Evolutionary conservation across 2,329 filamentous ascomycete species (phyloP), one percentile per base, ranked within the genome.

Genomic region (Lasiodiplodia sp.): DNA sequence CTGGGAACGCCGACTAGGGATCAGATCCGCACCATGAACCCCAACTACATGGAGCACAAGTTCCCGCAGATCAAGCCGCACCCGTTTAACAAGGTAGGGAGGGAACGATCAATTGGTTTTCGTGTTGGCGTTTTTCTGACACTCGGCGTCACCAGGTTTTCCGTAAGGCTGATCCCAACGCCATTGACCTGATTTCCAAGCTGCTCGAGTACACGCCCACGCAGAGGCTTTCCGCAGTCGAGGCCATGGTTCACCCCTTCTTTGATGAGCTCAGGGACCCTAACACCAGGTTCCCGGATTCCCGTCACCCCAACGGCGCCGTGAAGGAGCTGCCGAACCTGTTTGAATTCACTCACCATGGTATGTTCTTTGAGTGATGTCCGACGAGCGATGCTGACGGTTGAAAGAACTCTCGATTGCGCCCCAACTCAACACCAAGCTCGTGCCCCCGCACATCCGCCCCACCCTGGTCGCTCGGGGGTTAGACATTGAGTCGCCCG

Each of bases 1-100:
- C 85, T 99, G 70, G 96, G 96, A 70, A 99, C 96, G 21, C 96
- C 96, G 21, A 98, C 96, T 44, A 89, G 96, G 72, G 96, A 99
- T 81, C 96, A 99, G 82, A 99, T 99, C 77, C 92, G 96, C 74
- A 99, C 96, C 73, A 99, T 99, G 96, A 99, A 99, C 83, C 96
- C 96, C 69, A 99, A 99, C 83, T 99, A 99, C 83, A 99, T 99
- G 96, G 96, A 99, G 84, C 96, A 99, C 85, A 98, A 98, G 85
- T 99, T 99, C 83, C 96, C 96, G 58, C 96, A 99, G 82, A 99
- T 99, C 85, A 99, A 99, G 86, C 96, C 96, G 69, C 96, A 99
- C 78, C 96, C 96, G 34, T 99, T 99, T 87, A 96, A 92, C 84
- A 98, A 98, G 88, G 88, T 90, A 64, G 77, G 74, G 72, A 76